Base-by-base conservation (phyloP, 768 basidiomycete genomes). In the Sarcodon aspratus region DNA sequence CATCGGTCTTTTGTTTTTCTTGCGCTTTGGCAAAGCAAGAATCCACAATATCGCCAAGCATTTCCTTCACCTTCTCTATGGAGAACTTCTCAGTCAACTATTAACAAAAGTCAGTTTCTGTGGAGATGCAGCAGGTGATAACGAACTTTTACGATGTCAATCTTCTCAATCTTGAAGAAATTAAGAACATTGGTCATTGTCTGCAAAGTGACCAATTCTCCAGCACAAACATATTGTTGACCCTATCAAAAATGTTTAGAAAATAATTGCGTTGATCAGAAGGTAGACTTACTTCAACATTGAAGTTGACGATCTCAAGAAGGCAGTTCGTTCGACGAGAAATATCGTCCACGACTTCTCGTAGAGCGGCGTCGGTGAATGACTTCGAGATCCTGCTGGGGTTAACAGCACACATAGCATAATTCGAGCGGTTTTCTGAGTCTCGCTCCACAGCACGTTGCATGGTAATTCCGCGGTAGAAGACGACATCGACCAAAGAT, bases 391-490 rank as follows among this genome's bases (percentile, higher is more conserved):
- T 89, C 48, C 95, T 85, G 57, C 90, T 85, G 3, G 95, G 95
- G 65, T 99, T 98, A 57, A 96, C 88, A n/a, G 96, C 95, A 65
- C 93, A 94, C 96, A 99, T 98, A 8, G 92, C 94, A 58, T 97
- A 99, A 63, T 94, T 92, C 21, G 91, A 95, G 35, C 96, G 80
- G 59, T 94, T 94, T 50, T 87, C 72, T 1, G 84, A 73, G 61
- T 99, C 96, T 33, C 96, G 90, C 66, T 96, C 92, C 50, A 99
- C 96, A 27, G 96, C 96, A 18, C 96, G 91, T 61, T 98, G 96
- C 96, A 98, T 99, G 34, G 96, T 99, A 61, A 99, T 94, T 57
- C 96, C 96, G 63, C 96, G 91, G 67, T 97, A 99, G 76, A 99
- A 99, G 27, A 99, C 95, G 59, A 99, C 90, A 56, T 99, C 96